Conservation (phyloP, 768 basidiomycete species). For the Lepiota venenata region DNA sequence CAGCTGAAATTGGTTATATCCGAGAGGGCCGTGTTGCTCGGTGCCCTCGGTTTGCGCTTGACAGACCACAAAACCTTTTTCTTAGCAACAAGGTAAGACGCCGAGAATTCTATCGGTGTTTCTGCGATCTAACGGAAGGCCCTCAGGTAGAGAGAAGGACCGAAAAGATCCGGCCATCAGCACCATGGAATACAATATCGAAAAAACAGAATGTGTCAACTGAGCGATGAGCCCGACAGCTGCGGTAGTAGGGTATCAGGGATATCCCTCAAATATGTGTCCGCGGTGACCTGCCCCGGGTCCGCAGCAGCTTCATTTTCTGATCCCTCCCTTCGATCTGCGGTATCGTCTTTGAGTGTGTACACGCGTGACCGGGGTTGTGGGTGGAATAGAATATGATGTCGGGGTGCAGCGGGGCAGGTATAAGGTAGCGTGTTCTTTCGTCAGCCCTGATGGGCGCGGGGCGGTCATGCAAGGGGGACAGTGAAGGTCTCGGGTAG, state of each 20-base stretch:
- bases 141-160: too few species aligned
- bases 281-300: background rate
- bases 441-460: too few species aligned
- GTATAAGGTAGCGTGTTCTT: too few species aligned
- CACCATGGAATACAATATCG: too few species aligned
- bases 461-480: too few species aligned
- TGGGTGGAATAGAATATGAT: background rate
- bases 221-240: background rate
- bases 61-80: background rate
- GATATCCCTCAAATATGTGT: background rate
- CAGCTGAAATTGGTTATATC: background rate
- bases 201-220: background rate
- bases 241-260: background rate
- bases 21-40: slow-evolving; percentile 8
- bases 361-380: background rate
- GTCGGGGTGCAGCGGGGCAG: too few species aligned
- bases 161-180: background rate
- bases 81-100: background rate
- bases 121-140: too few species aligned
- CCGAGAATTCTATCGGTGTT: too few species aligned
- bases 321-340: background rate
- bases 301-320: slow-evolving; percentile 3
- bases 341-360: background rate
- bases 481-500: too few species aligned
- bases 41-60: too few species aligned